Base-by-base conservation (phyloP, 768 basidiomycete genomes). In the Boletellus ananas region DNA sequence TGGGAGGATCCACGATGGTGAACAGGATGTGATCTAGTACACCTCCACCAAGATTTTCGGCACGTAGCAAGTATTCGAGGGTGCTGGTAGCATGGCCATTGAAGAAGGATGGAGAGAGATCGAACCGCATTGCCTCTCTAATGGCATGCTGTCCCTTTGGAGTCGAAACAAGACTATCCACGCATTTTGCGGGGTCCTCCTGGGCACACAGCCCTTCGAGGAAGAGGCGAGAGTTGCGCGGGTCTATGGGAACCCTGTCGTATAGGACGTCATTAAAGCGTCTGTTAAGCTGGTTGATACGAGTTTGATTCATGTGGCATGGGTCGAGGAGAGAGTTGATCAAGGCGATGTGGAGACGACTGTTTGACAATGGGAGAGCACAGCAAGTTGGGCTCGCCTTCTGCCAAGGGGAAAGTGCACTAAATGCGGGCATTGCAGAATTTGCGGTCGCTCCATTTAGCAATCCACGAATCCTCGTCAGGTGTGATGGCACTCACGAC, bases 1-100 rank as follows among this genome's bases (percentile, higher is more conserved):
- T 69, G 0, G 79, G 72, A 3, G 81, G 81, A 0, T 81, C 72
- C 7, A 76, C 73, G 9, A 83, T 74, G 2, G 59, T 54, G 35
- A 62, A 16, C 21, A 84, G 48, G n/a, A 82, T 58, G 25, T 66
- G 59, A n/a, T 70, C 57, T 1, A 84, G 52, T 33, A 74, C 70
- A 4, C 65, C 55, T 2, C 83, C 83, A 8, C 70, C 72, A 46
- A 82, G 66, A 39, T 58, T 54, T 36, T 60, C 60, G 3, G 80
- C 58, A 3, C 60, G 69, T 27, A 70, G 64, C 3, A 83, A 49
- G 49, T 74, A 78, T 1, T 57, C 48, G 12, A 80, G 64, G 11
- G 80, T 55, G 0, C 34, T 50, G 0, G 72, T 50, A 5, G 70
- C 75, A 4, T 55, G 61, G 2, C 69, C 74, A 40, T 84, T 79